These are phyloP conservation scores for Dioscorea zingiberensis DNA, from an alignment of 106 monocot species.

Conservation along the genomic window DNA sequence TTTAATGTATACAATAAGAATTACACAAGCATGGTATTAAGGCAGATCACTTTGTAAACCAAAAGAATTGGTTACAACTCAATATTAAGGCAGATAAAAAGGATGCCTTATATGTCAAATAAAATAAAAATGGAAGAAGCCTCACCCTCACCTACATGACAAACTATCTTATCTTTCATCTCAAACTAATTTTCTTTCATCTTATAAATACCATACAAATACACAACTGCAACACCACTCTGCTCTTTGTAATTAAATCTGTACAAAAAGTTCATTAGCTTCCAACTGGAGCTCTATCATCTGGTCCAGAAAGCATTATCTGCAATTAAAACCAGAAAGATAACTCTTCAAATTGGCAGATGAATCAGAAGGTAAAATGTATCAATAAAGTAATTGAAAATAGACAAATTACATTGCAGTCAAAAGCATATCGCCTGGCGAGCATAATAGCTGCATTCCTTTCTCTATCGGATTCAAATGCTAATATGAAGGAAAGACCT, in stretches of 20 bases:
- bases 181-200: neutral
- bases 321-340: neutral
- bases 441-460: conserved; percentile 15
- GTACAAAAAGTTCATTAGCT: neutral
- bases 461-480: conserved; percentile 12
- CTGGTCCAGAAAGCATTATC: conserved; percentile 6
- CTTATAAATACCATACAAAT: neutral
- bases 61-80: neutral
- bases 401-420: conserved; percentile 6
- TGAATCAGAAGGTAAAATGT: neutral
- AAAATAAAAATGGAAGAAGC: neutral
- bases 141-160: neutral
- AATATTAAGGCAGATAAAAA: neutral
- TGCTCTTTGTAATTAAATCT: neutral
- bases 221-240: neutral
- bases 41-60: neutral
- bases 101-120: neutral
- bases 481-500: conserved; percentile 12
- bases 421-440: conserved; percentile 8
- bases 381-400: neutral
- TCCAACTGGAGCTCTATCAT: neutral
- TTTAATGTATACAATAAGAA: too few species aligned
- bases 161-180: too few species aligned
- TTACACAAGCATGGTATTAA: too few species aligned
- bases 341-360: neutral